Conservation (phyloP, 345 rosid species). For the Eucalyptus erythrocorys region DNA sequence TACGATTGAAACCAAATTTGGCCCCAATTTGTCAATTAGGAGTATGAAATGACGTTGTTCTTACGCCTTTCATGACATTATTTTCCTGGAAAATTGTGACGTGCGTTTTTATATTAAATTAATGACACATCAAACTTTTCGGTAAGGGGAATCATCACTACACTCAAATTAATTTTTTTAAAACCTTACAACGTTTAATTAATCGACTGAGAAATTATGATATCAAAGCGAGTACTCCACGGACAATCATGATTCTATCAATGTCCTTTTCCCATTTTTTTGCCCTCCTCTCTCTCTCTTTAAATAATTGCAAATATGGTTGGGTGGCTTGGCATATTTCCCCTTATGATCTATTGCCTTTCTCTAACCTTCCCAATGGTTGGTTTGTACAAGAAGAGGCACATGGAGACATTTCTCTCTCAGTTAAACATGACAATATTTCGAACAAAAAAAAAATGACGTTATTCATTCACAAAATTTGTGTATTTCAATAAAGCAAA, state of each 20-base stretch:
- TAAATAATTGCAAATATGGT: background rate
- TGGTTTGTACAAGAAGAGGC: background rate
- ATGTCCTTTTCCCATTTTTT: background rate
- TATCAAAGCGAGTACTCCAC: rapidly evolving
- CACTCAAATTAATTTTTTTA: background rate
- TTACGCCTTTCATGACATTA: rapidly evolving
- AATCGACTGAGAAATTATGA: rapidly evolving
- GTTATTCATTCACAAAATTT: background rate
- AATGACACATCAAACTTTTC: rapidly evolving
- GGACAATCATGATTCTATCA: background rate
- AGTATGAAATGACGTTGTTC: background rate
- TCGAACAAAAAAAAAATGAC: background rate
- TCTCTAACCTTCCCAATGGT: background rate
- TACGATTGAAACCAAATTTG: background rate
- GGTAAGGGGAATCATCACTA: rapidly evolving
- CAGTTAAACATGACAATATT: rapidly evolving
- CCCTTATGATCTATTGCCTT: background rate
- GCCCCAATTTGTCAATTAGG: background rate
- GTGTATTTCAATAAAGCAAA: background rate
- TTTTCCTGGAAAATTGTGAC: rapidly evolving
- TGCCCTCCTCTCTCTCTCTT: background rate
- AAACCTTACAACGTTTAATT: background rate
- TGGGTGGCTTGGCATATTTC: background rate
- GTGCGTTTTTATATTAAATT: background rate
- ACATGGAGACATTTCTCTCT: background rate